A percentile compares a stretch with the other conserved stretches of the same genome.
Conservation (phyloP, 441 rosid species). For the Pelargonium australe region DNA sequence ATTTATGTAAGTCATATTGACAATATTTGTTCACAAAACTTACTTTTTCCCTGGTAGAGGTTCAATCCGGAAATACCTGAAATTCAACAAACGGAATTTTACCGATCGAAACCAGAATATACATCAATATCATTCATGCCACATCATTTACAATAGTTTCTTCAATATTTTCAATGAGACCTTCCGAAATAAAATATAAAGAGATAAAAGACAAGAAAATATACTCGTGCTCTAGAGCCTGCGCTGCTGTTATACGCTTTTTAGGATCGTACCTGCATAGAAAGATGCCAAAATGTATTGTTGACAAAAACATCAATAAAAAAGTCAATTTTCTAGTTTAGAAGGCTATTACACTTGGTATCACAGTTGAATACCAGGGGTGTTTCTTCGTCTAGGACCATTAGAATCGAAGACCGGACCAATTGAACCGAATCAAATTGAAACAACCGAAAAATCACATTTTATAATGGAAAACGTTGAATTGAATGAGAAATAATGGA, state of each 20-base stretch:
- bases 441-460: too few relatives aligned
- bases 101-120: background rate
- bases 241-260: slow-evolving; percentile 89
- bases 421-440: too few relatives aligned
- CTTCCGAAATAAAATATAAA: background rate
- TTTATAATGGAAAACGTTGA: too few relatives aligned
- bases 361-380: too few relatives aligned
- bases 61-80: slow-evolving; percentile 49
- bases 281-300: background rate
- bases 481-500: too few relatives aligned
- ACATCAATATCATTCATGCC: background rate
- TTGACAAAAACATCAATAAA: background rate
- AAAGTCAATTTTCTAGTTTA: background rate
- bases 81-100: background rate
- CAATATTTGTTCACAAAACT: background rate
- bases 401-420: too few relatives aligned
- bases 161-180: background rate
- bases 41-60: slow-evolving; percentile 76
- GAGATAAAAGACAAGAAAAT: background rate
- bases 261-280: slow-evolving; percentile 57
- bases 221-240: slow-evolving; percentile 90
- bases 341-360: too few relatives aligned
- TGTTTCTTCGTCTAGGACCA: too few relatives aligned
- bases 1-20: background rate
- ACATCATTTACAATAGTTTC: too few relatives aligned